A percentile compares a stretch with the other conserved stretches of the same genome.
These are phyloP conservation scores for Sclerotinia glacialis DNA, from an alignment of 2,329 filamentous ascomycete species.

Conservation along the genomic window DNA sequence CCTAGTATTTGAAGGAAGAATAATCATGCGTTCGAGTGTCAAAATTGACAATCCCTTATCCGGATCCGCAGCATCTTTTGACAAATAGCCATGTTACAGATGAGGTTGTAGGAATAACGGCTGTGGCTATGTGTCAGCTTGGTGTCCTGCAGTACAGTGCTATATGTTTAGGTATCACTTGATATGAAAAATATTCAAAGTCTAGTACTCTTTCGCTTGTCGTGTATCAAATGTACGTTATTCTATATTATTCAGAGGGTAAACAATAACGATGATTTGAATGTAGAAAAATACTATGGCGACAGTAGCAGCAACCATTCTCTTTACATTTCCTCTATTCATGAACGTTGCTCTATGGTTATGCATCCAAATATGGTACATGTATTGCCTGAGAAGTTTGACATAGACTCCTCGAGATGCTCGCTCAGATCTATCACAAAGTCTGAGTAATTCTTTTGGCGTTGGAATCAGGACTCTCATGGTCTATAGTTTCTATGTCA, in stretches of 20 bases:
- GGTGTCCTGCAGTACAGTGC: too few species aligned
- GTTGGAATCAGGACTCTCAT: too few species aligned
- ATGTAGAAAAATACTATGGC: background rate
- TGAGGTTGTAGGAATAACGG: background rate
- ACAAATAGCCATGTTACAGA: background rate
- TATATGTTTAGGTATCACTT: too few species aligned
- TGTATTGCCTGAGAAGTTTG: background rate
- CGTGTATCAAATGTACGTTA: background rate
- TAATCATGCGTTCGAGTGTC: background rate
- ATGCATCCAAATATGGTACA: background rate
- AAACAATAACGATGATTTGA: background rate
- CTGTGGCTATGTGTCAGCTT: background rate
- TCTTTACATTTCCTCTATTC: background rate
- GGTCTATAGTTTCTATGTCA: background rate
- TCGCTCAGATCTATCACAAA: too few species aligned
- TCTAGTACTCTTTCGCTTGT: background rate
- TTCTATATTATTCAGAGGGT: background rate
- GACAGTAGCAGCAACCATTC: too few species aligned
- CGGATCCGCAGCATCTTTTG: background rate
- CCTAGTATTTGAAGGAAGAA: background rate
- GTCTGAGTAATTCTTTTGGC: too few species aligned
- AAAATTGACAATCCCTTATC: too few species aligned
- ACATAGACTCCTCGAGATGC: background rate
- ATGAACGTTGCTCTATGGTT: background rate
- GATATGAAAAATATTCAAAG: background rate